These are phyloP conservation scores for Saccharomycopsis fibuligera DNA, from an alignment of 805 yeast genomes.

Conservation along the genomic window DNA sequence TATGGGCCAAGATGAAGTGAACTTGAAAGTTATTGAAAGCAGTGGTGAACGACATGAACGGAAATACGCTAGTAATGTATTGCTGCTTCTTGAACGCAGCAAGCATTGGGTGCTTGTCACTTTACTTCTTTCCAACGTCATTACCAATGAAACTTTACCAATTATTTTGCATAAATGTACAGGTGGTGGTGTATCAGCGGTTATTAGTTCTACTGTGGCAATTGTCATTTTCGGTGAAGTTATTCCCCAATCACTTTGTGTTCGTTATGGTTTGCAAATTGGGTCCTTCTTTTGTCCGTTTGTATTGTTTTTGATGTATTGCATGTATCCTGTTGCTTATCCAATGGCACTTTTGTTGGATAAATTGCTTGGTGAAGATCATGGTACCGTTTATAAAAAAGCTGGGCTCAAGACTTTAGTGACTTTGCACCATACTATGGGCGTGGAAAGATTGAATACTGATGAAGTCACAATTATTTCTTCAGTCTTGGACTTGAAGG, in stretches of 20 bases:
- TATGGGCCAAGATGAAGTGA: constrained; percentile 98
- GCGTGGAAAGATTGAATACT: constrained; percentile 75
- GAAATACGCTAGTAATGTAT: constrained; percentile 62
- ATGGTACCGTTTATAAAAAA: constrained; percentile 89
- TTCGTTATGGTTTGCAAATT: constrained; percentile 83
- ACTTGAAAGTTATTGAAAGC: constrained; percentile 80
- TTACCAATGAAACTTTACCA: constrained; percentile 91
- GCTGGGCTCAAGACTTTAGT: constrained; percentile 91
- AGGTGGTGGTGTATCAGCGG: constrained; percentile 98
- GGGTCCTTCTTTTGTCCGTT: constrained; percentile 91
- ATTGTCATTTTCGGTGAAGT: constrained; percentile 95
- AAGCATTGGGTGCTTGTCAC: constrained; percentile 97
- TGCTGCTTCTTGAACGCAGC: constrained; percentile 67
- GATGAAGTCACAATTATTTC: constrained; percentile 95
- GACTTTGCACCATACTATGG: constrained; percentile 89
- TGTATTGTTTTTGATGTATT: constrained; percentile 76
- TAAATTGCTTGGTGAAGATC: constrained; percentile 84
- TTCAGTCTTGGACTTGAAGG: constrained; percentile 90
- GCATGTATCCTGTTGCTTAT: constrained; percentile 87
- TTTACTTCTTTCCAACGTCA: constrained; percentile 74
- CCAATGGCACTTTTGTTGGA: constrained; percentile 84
- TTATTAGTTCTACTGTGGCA: constrained; percentile 83
- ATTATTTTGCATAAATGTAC: constrained; percentile 86
- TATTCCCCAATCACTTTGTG: constrained; percentile 91
- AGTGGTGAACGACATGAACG: constrained; percentile 76